phyloP scores from a whole-genome alignment of 2,329 filamentous ascomycete genomes.

The Pseudogymnoascus sp. region DNA sequence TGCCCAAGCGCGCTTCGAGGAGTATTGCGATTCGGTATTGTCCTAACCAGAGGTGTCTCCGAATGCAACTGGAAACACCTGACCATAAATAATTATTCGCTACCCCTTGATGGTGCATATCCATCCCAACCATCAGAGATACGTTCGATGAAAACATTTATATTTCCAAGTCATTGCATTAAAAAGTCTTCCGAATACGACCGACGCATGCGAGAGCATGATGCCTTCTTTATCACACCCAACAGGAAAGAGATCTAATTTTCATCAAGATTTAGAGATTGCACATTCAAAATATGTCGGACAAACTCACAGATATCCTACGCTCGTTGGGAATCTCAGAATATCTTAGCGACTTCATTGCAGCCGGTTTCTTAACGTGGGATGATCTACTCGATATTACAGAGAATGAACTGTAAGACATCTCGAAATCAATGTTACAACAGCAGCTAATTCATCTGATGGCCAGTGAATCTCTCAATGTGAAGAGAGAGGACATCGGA shows the following conservation, averaged over 20 bases:
- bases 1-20: no score
- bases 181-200: background rate
- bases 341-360: background rate
- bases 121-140: background rate
- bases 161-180: background rate
- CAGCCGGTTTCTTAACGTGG: background rate
- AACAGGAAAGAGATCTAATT: no score
- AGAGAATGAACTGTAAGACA: background rate
- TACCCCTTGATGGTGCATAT: background rate
- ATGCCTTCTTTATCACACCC: no score
- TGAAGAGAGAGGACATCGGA: background rate
- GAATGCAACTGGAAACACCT: no score
- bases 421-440: background rate
- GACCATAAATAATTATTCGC: no score
- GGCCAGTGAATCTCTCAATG: background rate
- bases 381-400: background rate
- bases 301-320: background rate
- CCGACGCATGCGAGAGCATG: background rate
- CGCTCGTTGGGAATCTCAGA: background rate
- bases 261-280: background rate
- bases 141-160: background rate
- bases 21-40: no score
- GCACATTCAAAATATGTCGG: background rate
- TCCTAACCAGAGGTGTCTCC: no score
- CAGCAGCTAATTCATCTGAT: background rate